Evolutionary conservation across 108 stramenopile genomes (phyloP), one percentile per base, ranked within the genome.

Genomic region (Cyclotella cryptica): DNA sequence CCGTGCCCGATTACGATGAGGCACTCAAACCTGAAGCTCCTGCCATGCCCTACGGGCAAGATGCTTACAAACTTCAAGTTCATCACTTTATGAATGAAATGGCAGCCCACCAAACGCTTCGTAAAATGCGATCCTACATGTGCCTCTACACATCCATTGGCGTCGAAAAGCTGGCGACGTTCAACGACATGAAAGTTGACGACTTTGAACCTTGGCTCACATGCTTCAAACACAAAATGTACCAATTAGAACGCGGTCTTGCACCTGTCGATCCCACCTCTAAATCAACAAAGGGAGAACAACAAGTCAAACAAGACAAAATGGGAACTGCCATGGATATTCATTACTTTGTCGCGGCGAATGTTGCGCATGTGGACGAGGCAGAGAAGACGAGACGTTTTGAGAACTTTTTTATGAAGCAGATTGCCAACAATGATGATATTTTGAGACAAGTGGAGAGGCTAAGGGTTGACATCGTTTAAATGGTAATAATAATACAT

Each of bases 141-240:
- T 93, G 92, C 53, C 87, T 99, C 14, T 99, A 99, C 86, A 97
- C 97, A 13, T 93, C 96, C 66, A 96, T 99, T 62, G 85, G 79
- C 12, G 79, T 97, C 15, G 88, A 84, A 26, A 99, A 99, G 77
- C 82, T 99, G 35, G 92, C 93, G 10, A 65, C 83, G 18, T 99
- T 98, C 84, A 90, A 90, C 64, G 91, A 92, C 74, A 81, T 95
- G 46, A 78, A 78, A 40, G 66, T 58, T 28, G 83, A 83, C 19
- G 68, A 87, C 49, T 87, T 91, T 66, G 70, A 81, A 43, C 64
- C 88, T 0, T 71, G 83, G 54, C 61, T 96, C 18, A 29, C 87
- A 18, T 80, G 86, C n/a, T 85, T 88, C 69, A 96, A 96, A 72
- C 84, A 88, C 62, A 89, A 90, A 75, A 88, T 87, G 83, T 72